phyloP scores from a whole-genome alignment of 2,329 filamentous ascomycete genomes.

The Paraphaeosphaeria minitans region DNA sequence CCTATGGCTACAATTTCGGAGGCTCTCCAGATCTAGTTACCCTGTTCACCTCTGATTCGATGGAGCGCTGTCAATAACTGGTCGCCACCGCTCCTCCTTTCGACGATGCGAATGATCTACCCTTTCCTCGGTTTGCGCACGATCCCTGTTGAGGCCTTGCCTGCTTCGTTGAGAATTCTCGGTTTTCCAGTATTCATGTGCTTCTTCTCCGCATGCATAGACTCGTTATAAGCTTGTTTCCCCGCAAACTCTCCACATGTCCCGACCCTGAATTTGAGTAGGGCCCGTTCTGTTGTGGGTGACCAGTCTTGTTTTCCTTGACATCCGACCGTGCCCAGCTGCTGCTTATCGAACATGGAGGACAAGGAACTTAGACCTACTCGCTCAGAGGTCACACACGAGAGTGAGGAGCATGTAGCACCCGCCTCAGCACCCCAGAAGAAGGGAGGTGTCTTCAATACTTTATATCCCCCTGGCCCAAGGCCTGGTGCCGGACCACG shows the following conservation, averaged over 20 bases:
- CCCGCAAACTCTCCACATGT: slow-evolving; percentile 31
- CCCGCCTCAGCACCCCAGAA: slow-evolving; percentile 22
- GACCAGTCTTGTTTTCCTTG: slow-evolving; percentile 8
- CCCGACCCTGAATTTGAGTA: slow-evolving; percentile 10
- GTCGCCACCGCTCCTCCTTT: slow-evolving; percentile 33
- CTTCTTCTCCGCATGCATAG: slow-evolving; percentile 23
- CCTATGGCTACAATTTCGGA: slow-evolving; percentile 41
- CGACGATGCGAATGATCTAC: slow-evolving; percentile 23
- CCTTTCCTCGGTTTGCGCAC: slow-evolving; percentile 14
- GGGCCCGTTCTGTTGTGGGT: slow-evolving; percentile 6
- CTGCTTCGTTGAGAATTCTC: slow-evolving; percentile 10
- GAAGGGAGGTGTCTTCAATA: slow-evolving; percentile 39
- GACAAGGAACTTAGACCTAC: slow-evolving; percentile 20
- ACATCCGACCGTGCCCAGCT: slow-evolving; percentile 11
- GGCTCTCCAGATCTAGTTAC: slow-evolving; percentile 33
- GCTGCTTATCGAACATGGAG: slow-evolving; percentile 26
- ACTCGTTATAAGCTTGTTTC: slow-evolving; percentile 27
- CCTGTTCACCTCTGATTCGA: slow-evolving; percentile 23
- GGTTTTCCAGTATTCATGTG: slow-evolving; percentile 31
- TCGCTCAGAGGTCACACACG: slow-evolving; percentile 24
- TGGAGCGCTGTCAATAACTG: slow-evolving; percentile 15
- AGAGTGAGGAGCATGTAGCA: slow-evolving; percentile 9
- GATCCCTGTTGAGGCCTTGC: slow-evolving; percentile 4
- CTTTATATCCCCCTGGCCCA: slow-evolving; percentile 40
- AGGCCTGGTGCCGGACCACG: slow-evolving; percentile 37